Evolutionary conservation across 768 basidiomycete species (phyloP).

Genomic region (Pluteus cervinus): DNA sequence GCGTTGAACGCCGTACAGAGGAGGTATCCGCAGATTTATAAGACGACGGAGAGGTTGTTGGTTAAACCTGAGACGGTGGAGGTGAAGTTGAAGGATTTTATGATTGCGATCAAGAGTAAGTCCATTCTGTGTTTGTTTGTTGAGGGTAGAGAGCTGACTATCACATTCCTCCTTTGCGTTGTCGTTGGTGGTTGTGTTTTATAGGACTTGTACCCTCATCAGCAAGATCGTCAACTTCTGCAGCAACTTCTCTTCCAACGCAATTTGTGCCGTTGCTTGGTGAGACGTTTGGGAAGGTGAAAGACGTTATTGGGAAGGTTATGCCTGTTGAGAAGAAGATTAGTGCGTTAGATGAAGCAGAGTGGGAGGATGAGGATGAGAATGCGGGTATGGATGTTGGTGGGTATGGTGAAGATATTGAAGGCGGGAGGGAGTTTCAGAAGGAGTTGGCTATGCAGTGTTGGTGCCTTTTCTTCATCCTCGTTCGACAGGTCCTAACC

Average conservation of each 20-base stretch:
- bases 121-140: too few relatives aligned
- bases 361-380: conserved; percentile 74
- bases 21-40: conserved; percentile 96
- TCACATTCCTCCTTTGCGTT: conserved; percentile 5
- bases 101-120: conserved; percentile 95
- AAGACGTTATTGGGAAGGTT: conserved; percentile 61
- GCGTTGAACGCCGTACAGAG: conserved; percentile 94
- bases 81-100: conserved; percentile 86
- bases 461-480: conserved; percentile 27
- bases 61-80: conserved; percentile 82
- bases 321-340: conserved; percentile 79
- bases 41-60: conserved; percentile 77
- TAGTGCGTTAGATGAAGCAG: conserved; percentile 89
- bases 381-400: conserved; percentile 96
- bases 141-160: too few relatives aligned
- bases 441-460: conserved; percentile 86
- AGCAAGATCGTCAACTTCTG: conserved; percentile 82
- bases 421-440: conserved; percentile 79
- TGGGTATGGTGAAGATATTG: conserved; percentile 76
- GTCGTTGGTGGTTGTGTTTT: conserved; percentile 8
- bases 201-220: conserved; percentile 93
- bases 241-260: conserved; percentile 76
- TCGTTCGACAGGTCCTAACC: conserved; percentile 7
- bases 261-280: conserved; percentile 80
- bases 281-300: conserved; percentile 64